Percentiles rank a stretch among this genome's conserved stretches.
phyloP scores from a whole-genome alignment of 768 basidiomycete species.

The Serendipita sp. region DNA sequence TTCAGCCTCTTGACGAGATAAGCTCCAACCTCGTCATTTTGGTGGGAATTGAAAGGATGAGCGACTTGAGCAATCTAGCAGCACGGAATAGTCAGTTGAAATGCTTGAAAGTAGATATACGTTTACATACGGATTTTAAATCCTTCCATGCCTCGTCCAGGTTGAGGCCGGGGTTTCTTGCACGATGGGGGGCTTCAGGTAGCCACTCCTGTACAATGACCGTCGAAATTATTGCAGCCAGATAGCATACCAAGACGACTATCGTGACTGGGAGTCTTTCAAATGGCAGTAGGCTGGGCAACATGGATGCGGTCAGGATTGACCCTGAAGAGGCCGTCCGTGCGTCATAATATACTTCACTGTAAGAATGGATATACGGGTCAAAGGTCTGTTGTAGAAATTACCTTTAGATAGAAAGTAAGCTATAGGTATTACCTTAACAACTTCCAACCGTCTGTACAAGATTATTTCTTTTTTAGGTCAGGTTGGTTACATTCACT shows the following conservation, averaged over 20 bases:
- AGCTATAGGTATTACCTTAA: too few relatives aligned
- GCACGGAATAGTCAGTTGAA: neutral
- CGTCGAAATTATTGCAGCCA: neutral
- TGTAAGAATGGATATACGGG: too few relatives aligned
- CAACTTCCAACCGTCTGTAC: too few relatives aligned
- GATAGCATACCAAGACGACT: neutral
- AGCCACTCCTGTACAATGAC: neutral
- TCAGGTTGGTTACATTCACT: too few relatives aligned
- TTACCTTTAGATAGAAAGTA: too few relatives aligned
- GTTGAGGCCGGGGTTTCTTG: constrained; percentile 24
- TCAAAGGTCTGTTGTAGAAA: too few relatives aligned
- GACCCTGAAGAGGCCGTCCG: neutral
- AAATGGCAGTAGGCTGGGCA: neutral
- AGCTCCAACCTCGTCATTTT: constrained; percentile 51
- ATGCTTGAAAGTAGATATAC: neutral
- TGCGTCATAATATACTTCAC: too few relatives aligned
- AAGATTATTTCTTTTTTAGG: too few relatives aligned
- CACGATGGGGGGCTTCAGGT: neutral
- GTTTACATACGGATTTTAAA: constrained; percentile 22
- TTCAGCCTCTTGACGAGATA: constrained; percentile 43
- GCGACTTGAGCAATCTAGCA: constrained; percentile 47
- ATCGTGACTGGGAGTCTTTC: neutral
- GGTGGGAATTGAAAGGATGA: constrained; percentile 64
- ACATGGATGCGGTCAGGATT: neutral
- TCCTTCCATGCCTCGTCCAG: constrained; percentile 42